phyloP scores from a whole-genome alignment of 2,329 filamentous ascomycete species.

The Grosmannia clavigera region DNA sequence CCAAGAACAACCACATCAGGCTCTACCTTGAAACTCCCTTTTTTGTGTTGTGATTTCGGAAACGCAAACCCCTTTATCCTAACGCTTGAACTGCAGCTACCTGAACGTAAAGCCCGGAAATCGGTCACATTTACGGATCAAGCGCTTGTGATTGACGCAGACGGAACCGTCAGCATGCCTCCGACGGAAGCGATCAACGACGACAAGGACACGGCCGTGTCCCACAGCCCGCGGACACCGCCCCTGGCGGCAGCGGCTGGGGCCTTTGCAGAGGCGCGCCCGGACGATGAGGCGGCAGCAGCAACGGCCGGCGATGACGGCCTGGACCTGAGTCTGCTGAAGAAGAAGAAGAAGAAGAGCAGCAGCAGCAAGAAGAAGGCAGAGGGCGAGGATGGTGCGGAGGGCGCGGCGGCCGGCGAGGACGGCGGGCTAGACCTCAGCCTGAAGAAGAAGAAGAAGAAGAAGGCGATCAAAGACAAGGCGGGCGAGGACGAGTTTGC shows the following conservation, averaged over 20 bases:
- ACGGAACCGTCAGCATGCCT: conserved; percentile 67
- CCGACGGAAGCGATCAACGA: conserved; percentile 58
- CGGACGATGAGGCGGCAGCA: conserved; percentile 24
- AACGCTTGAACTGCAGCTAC: background rate
- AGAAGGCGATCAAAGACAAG: conserved; percentile 25
- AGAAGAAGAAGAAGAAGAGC: conserved; percentile 41
- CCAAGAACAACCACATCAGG: background rate
- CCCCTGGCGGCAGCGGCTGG: conserved; percentile 42
- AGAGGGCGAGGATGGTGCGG: conserved; percentile 40
- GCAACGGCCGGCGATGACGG: conserved; percentile 39
- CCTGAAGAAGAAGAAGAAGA: conserved; percentile 75
- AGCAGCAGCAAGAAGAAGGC: conserved; percentile 23
- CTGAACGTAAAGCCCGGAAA: conserved; percentile 36
- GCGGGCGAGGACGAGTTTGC: conserved; percentile 41
- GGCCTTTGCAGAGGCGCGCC: conserved; percentile 39
- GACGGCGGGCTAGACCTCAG: conserved; percentile 42
- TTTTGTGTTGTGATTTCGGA: background rate
- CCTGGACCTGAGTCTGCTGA: conserved; percentile 51
- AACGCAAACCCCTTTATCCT: background rate
- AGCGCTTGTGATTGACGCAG: conserved; percentile 74
- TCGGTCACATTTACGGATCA: conserved; percentile 89
- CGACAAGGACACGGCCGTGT: conserved; percentile 69
- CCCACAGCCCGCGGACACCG: conserved; percentile 59
- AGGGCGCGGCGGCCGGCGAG: conserved; percentile 42
- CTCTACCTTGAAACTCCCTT: background rate